Evolutionary conservation across 2,329 filamentous ascomycete species (phyloP).

Genomic region (Ophiostoma ulmi): DNA sequence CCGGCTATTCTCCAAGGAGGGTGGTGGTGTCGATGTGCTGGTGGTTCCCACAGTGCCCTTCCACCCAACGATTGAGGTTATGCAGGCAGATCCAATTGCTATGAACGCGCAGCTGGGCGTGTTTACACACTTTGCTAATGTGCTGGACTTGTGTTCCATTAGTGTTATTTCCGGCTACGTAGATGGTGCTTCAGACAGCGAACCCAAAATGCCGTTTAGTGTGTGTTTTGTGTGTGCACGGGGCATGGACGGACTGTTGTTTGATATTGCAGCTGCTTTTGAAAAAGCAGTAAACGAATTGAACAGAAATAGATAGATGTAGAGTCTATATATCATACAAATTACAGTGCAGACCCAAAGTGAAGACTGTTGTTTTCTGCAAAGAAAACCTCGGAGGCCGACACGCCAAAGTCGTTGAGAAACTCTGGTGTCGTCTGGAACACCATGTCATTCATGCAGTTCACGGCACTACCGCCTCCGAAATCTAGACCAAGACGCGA

Average conservation of each 20-base stretch:
- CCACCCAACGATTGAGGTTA: background rate
- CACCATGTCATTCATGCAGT: background rate
- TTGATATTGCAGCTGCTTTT: constrained; percentile 33
- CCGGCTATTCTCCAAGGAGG: background rate
- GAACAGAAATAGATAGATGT: background rate
- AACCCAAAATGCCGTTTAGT: constrained; percentile 45
- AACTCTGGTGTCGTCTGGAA: background rate
- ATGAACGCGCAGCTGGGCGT: background rate
- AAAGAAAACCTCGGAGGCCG: background rate
- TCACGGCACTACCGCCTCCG: background rate
- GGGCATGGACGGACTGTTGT: constrained; percentile 38
- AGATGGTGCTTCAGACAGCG: constrained; percentile 27
- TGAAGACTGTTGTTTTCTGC: background rate
- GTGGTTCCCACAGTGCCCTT: background rate
- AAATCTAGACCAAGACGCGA: background rate
- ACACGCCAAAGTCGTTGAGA: background rate
- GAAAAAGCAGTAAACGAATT: constrained; percentile 21
- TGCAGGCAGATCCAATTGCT: background rate
- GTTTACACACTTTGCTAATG: background rate
- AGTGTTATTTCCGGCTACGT: background rate
- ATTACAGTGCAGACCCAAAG: background rate
- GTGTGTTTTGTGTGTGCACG: constrained; percentile 40
- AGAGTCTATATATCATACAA: background rate
- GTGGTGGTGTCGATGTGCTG: background rate
- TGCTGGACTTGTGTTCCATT: background rate